Percentiles rank a stretch among this genome's conserved stretches.
Evolutionary conservation across 202 grass and related monocot genomes (phyloP).

Genomic region (Zizania palustris): DNA sequence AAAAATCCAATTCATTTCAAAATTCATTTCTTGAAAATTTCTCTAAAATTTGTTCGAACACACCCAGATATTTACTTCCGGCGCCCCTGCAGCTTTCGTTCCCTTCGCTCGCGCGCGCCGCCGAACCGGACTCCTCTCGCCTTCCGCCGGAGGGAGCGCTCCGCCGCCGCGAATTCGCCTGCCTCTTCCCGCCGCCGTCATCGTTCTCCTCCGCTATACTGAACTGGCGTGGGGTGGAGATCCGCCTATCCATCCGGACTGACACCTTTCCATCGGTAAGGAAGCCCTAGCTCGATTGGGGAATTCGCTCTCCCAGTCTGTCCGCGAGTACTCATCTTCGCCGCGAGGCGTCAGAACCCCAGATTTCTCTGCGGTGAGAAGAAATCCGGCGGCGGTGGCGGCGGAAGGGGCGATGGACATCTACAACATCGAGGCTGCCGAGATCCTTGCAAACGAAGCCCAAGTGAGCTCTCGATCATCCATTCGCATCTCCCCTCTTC

Average conservation of each 20-base stretch:
- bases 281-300: background rate
- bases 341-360: background rate
- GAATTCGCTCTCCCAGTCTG: background rate
- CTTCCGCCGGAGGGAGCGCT: background rate
- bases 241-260: background rate
- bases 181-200: background rate
- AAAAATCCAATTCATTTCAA: too few species aligned
- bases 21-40: too few species aligned
- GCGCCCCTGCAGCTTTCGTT: background rate
- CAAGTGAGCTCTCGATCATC: slow-evolving; percentile 45
- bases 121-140: too few species aligned
- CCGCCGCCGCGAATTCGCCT: background rate
- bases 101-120: background rate
- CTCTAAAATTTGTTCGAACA: too few species aligned
- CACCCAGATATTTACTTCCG: too few species aligned
- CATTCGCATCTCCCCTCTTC: background rate
- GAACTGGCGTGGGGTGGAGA: background rate
- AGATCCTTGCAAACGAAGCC: slow-evolving; percentile 79
- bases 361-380: background rate
- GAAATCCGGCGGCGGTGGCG: slow-evolving; percentile 3
- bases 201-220: background rate
- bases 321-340: background rate
- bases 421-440: slow-evolving; percentile 77
- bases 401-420: slow-evolving; percentile 35
- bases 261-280: background rate